These are phyloP conservation scores for Aspergillus steynii DNA, from an alignment of 495 filamentous ascomycete species.

Conservation along the genomic window DNA sequence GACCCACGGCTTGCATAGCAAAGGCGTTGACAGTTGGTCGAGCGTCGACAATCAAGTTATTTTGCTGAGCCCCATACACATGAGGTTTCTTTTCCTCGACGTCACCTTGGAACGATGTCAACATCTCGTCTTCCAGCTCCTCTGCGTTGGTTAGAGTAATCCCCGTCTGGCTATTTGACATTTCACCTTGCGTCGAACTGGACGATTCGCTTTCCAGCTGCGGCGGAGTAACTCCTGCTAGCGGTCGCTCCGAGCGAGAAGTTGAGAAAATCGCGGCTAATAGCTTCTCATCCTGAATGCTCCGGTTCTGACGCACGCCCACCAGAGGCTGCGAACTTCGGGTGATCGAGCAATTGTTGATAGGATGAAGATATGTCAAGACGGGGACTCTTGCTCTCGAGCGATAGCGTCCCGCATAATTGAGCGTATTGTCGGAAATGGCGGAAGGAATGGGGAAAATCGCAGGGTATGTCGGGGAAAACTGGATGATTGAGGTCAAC, in stretches of 20 bases:
- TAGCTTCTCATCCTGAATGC: constrained; percentile 93
- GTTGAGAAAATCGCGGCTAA: constrained; percentile 92
- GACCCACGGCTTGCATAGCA: constrained; percentile 92
- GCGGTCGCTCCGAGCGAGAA: constrained; percentile 50
- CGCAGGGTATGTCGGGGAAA: constrained; percentile 93
- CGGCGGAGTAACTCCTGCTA: constrained; percentile 43
- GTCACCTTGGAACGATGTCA: constrained; percentile 47
- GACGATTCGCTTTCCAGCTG: constrained; percentile 55
- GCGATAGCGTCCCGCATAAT: constrained; percentile 87
- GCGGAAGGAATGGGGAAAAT: constrained; percentile 78
- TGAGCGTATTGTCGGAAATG: constrained; percentile 95
- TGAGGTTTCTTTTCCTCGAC: constrained; percentile 46
- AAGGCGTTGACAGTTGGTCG: constrained; percentile 93
- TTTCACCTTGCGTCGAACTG: constrained; percentile 57
- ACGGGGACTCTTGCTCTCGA: constrained; percentile 86
- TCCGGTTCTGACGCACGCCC: constrained; percentile 83
- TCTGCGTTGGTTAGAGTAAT: constrained; percentile 57
- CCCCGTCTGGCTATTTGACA: constrained; percentile 39
- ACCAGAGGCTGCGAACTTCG: constrained; percentile 91
- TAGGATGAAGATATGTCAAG: constrained; percentile 87
- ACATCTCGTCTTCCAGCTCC: constrained; percentile 70
- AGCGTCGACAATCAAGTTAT: constrained; percentile 96
- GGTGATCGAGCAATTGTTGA: constrained; percentile 97
- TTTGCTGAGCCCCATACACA: constrained; percentile 90
- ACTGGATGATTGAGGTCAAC: constrained; percentile 52